phyloP scores from a whole-genome alignment of 2,329 filamentous ascomycete genomes.

The Ophiostoma montium region DNA sequence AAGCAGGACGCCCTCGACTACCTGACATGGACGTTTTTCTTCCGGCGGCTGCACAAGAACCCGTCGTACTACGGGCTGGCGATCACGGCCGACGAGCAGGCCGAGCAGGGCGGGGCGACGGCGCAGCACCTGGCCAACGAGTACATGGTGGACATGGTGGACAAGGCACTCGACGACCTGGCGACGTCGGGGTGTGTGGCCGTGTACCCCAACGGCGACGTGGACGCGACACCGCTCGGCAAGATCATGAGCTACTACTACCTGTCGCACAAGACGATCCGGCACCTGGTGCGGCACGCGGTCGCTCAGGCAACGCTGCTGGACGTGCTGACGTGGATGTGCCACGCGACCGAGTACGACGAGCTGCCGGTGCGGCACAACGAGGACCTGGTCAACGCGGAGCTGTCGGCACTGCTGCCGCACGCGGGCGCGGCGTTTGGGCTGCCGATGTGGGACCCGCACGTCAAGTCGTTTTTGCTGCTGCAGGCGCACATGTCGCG shows the following conservation, averaged over 20 bases:
- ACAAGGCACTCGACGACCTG: slow-evolving; percentile 69
- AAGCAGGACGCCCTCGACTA: slow-evolving; percentile 98
- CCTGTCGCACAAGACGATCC: slow-evolving; percentile 85
- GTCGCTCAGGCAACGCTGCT: slow-evolving; percentile 51
- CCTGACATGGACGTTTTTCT: slow-evolving; percentile 99
- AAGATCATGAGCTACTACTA: slow-evolving; percentile 99
- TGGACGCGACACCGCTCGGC: slow-evolving; percentile 79
- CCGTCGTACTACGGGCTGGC: slow-evolving; percentile 95
- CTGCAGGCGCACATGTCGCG: slow-evolving; percentile 92
- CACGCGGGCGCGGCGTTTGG: slow-evolving; percentile 44
- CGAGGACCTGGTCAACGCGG: slow-evolving; percentile 90
- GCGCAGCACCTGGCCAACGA: slow-evolving; percentile 84
- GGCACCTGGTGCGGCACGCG: slow-evolving; percentile 60
- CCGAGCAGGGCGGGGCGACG: slow-evolving; percentile 29
- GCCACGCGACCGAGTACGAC: slow-evolving; percentile 84
- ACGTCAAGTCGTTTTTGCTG: slow-evolving; percentile 89
- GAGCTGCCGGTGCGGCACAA: slow-evolving; percentile 96
- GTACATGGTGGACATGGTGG: slow-evolving; percentile 88
- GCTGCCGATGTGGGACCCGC: slow-evolving; percentile 94
- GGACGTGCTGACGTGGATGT: slow-evolving; percentile 85
- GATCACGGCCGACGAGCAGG: slow-evolving; percentile 66
- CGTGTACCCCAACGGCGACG: slow-evolving; percentile 72
- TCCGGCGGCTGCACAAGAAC: slow-evolving; percentile 92
- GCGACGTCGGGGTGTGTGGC: slow-evolving; percentile 73
- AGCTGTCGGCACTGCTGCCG: slow-evolving; percentile 71